Evolutionary conservation across 805 yeast genomes (phyloP).

Genomic region (Priceomyces medius): DNA sequence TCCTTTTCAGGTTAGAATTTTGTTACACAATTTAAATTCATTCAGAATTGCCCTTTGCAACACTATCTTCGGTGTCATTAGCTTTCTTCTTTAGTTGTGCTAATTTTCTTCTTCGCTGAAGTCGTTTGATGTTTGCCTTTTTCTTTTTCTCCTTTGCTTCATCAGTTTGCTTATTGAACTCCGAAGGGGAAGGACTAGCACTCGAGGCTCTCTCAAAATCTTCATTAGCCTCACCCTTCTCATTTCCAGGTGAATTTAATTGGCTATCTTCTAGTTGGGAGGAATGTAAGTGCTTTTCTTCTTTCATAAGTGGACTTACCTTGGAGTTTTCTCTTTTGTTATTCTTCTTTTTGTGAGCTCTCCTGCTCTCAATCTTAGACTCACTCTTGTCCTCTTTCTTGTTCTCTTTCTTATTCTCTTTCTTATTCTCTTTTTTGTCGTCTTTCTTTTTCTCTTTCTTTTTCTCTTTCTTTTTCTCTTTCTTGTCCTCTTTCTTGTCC

Average conservation of each 20-base stretch:
- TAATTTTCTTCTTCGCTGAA: constrained; percentile 15
- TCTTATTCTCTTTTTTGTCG: background rate
- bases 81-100: constrained; percentile 1
- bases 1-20: too few relatives aligned
- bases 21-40: too few relatives aligned
- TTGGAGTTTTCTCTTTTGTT: background rate
- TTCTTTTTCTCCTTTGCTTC: constrained; percentile 15
- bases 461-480: constrained; percentile 4
- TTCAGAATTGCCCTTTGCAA: too few relatives aligned
- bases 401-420: background rate
- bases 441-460: background rate
- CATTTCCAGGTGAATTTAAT: too few relatives aligned
- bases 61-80: background rate
- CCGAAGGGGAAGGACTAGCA: too few relatives aligned
- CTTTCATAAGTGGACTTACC: too few relatives aligned
- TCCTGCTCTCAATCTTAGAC: background rate
- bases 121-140: constrained; percentile 15
- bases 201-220: too few relatives aligned
- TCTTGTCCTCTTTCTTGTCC: constrained; percentile 5
- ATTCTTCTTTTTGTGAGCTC: background rate
- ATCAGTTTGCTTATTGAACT: too few relatives aligned
- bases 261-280: too few relatives aligned
- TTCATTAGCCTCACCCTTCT: too few relatives aligned
- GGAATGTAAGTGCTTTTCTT: too few relatives aligned
- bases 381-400: constrained; percentile 1